These are phyloP conservation scores for Triadica sebifera DNA, from an alignment of 345 rosid genomes.

Conservation along the genomic window DNA sequence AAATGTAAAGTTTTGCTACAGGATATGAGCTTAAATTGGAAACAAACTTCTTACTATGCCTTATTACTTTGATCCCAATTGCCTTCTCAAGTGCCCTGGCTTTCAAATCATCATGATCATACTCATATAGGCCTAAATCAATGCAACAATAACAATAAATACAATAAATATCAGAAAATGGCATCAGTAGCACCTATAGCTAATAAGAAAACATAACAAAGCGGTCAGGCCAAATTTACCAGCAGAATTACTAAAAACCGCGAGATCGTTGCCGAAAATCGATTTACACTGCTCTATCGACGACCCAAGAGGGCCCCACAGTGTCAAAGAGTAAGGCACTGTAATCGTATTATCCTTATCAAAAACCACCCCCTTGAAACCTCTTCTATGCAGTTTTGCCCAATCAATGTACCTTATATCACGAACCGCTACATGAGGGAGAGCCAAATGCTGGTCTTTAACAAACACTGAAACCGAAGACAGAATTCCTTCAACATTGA, in stretches of 20 bases:
- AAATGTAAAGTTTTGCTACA: background rate
- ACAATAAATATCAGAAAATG: conserved; percentile 3
- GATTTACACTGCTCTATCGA: conserved; percentile 76
- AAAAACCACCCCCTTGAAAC: conserved; percentile 89
- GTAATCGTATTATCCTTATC: conserved; percentile 97
- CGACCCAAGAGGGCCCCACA: conserved; percentile 61
- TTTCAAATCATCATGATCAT: conserved; percentile 80
- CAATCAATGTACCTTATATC: conserved; percentile 80
- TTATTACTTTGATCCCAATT: conserved; percentile 79
- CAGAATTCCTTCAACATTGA: conserved; percentile 78
- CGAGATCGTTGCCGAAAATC: conserved; percentile 75
- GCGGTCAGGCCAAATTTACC: conserved; percentile 42
- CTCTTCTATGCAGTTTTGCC: conserved; percentile 70
- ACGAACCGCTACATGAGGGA: conserved; percentile 74
- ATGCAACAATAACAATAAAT: conserved; percentile 8
- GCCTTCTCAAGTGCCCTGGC: conserved; percentile 83
- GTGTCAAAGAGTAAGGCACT: conserved; percentile 74
- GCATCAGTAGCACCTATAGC: conserved; percentile 9
- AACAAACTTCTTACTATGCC: conserved; percentile 63
- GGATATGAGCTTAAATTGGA: background rate
- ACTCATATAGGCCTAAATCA: conserved; percentile 70
- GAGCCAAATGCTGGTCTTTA: conserved; percentile 63
- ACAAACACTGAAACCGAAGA: conserved; percentile 55
- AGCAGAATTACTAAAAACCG: conserved; percentile 91
- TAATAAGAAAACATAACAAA: conserved; percentile 4